These are phyloP conservation scores for Populus tremula DNA, from an alignment of 345 rosid species.

Conservation along the genomic window DNA sequence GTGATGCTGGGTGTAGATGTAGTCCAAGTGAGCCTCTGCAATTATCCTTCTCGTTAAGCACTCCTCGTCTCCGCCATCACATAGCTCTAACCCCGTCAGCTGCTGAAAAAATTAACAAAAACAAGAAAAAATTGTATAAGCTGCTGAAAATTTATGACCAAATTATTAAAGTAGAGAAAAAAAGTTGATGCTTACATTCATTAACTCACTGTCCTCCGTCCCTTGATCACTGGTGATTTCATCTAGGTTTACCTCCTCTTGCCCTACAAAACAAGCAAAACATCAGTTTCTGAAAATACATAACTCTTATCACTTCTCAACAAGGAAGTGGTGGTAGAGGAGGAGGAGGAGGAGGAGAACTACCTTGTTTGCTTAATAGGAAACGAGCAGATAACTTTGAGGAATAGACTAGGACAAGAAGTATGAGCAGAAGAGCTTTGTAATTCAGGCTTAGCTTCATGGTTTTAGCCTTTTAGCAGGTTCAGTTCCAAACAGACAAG, in stretches of 20 bases:
- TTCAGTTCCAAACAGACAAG: neutral
- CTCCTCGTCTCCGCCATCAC: slow-evolving; percentile 55
- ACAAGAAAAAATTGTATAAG: neutral
- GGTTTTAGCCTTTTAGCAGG: slow-evolving; percentile 8
- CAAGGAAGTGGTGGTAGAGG: neutral
- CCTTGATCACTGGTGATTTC: slow-evolving; percentile 11
- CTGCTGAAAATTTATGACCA: neutral
- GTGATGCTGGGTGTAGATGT: slow-evolving; percentile 78
- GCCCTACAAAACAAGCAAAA: slow-evolving; percentile 26
- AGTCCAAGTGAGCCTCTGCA: slow-evolving; percentile 81
- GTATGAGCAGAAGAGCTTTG: slow-evolving; percentile 35
- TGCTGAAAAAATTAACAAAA: slow-evolving; percentile 19
- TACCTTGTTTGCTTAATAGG: slow-evolving; percentile 31
- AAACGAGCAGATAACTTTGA: slow-evolving; percentile 36
- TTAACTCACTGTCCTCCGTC: slow-evolving; percentile 29
- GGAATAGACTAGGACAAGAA: slow-evolving; percentile 27
- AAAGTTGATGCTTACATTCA: slow-evolving; percentile 25
- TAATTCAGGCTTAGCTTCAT: slow-evolving; percentile 47
- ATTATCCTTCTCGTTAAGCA: slow-evolving; percentile 56
- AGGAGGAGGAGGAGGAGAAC: neutral
- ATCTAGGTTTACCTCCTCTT: slow-evolving; percentile 31
- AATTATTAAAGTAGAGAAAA: neutral
- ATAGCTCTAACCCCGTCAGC: slow-evolving; percentile 53
- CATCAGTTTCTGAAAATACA: neutral
- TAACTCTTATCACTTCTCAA: neutral